Percentiles rank a stretch among this genome's conserved stretches.
phyloP scores from a whole-genome alignment of 495 filamentous ascomycete genomes.

The Astrocystis sublimbata region DNA sequence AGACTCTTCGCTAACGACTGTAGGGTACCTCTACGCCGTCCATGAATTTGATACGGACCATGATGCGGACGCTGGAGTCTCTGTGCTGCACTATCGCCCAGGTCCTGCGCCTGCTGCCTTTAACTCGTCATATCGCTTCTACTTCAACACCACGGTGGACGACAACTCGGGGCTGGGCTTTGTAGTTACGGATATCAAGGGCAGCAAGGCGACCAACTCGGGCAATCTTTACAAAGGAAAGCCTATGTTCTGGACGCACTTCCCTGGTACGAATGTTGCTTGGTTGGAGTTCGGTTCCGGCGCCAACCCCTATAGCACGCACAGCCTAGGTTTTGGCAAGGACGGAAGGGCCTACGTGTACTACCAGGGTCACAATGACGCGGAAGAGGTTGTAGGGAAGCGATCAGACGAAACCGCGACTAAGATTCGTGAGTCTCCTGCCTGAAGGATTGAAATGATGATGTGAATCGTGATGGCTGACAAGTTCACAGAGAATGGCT shows the following conservation, averaged over 20 bases:
- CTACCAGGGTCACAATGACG: slow-evolving; percentile 7
- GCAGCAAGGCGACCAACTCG: background rate
- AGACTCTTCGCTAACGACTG: slow-evolving; percentile 4
- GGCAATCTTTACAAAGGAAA: slow-evolving; percentile 5
- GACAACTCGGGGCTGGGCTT: background rate
- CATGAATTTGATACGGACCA: background rate
- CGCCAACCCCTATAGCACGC: slow-evolving; percentile 6
- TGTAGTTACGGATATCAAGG: slow-evolving; percentile 13
- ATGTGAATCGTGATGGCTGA: slow-evolving; percentile 8
- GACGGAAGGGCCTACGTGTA: slow-evolving; percentile 12
- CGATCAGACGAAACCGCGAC: background rate
- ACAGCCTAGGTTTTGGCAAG: background rate
- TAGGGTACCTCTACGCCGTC: slow-evolving; percentile 15
- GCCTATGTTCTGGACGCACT: slow-evolving; percentile 15
- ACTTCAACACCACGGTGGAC: slow-evolving; percentile 1
- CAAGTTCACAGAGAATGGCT: slow-evolving; percentile 10
- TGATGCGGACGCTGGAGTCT: slow-evolving; percentile 1
- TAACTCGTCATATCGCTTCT: slow-evolving; percentile 16
- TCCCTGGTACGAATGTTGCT: slow-evolving; percentile 9
- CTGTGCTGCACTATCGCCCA: slow-evolving; percentile 12
- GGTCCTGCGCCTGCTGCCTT: background rate
- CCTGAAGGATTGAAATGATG: background rate
- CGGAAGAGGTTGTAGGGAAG: slow-evolving; percentile 4
- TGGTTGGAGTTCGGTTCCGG: slow-evolving; percentile 4
- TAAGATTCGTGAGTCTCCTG: slow-evolving; percentile 4